Evolutionary conservation across 2,329 filamentous ascomycete genomes (phyloP).

Genomic region (Fusarium buharicum): DNA sequence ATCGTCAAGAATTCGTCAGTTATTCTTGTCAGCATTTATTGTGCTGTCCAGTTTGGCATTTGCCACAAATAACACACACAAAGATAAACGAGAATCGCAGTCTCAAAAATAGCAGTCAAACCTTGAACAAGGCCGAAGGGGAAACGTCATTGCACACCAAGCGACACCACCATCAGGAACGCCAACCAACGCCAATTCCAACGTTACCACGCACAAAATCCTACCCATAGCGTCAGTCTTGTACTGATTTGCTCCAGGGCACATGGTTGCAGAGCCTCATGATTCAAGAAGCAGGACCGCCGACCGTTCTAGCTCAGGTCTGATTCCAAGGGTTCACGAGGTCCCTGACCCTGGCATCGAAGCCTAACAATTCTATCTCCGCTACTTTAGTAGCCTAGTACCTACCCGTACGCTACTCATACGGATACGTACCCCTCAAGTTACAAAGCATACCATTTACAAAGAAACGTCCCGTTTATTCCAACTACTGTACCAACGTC

Average conservation of each 20-base stretch:
- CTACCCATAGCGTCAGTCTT: constrained; percentile 12
- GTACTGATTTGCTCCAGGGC: constrained; percentile 6
- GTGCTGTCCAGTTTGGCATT: constrained; percentile 15
- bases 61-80: constrained; percentile 32
- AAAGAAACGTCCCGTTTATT: constrained; percentile 9
- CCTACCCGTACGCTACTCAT: not conserved
- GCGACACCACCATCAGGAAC: constrained; percentile 14
- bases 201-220: constrained; percentile 26
- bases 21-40: constrained; percentile 6
- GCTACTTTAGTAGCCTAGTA: constrained; percentile 3
- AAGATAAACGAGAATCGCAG: constrained; percentile 21
- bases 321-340: constrained; percentile 30
- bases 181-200: constrained; percentile 15
- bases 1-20: constrained; percentile 11
- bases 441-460: not conserved
- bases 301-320: constrained; percentile 27
- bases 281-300: constrained; percentile 31
- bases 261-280: constrained; percentile 42
- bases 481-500: constrained; percentile 1
- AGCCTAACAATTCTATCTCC: constrained; percentile 28
- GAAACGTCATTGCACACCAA: constrained; percentile 41
- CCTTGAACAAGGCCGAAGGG: constrained; percentile 9
- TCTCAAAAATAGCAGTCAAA: constrained; percentile 20
- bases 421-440: constrained; percentile 3
- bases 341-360: constrained; percentile 31